Conservation (phyloP, 176 grass and related monocot genomes). For the Carex cristatella region DNA sequence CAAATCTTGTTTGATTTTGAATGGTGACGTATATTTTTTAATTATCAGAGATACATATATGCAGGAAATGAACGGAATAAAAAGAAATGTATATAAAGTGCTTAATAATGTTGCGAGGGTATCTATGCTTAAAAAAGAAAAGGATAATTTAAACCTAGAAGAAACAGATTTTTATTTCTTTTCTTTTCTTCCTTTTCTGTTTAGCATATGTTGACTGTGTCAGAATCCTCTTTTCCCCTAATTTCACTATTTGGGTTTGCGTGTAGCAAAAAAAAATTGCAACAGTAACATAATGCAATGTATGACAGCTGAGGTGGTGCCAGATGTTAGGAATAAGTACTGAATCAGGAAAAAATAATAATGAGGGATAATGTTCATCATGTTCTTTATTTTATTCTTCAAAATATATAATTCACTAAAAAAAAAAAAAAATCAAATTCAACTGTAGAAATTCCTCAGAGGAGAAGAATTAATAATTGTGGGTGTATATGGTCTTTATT, state of each 20-base stretch:
- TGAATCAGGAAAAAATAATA: not conserved
- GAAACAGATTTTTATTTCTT: too few species aligned
- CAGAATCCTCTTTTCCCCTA: not conserved
- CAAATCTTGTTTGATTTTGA: not conserved
- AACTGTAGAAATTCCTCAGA: not conserved
- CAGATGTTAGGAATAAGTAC: not conserved
- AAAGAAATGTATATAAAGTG: too few species aligned
- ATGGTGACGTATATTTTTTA: too few species aligned
- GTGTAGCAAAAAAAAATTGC: not conserved
- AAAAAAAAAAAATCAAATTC: not conserved
- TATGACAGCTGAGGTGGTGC: not conserved
- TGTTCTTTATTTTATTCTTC: not conserved
- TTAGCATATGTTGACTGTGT: too few species aligned
- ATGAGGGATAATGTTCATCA: not conserved
- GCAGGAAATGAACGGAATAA: too few species aligned
- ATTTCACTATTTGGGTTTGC: not conserved
- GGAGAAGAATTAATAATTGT: not conserved
- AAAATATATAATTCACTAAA: not conserved
- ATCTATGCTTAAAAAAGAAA: too few species aligned
- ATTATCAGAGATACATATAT: too few species aligned
- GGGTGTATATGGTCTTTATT: not conserved
- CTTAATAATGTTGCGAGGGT: too few species aligned
- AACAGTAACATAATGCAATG: not conserved
- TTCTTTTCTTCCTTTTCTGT: too few species aligned
- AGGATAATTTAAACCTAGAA: too few species aligned